Evolutionary conservation across 2,329 filamentous ascomycete species (phyloP).

Genomic region (Huntiella savannae): DNA sequence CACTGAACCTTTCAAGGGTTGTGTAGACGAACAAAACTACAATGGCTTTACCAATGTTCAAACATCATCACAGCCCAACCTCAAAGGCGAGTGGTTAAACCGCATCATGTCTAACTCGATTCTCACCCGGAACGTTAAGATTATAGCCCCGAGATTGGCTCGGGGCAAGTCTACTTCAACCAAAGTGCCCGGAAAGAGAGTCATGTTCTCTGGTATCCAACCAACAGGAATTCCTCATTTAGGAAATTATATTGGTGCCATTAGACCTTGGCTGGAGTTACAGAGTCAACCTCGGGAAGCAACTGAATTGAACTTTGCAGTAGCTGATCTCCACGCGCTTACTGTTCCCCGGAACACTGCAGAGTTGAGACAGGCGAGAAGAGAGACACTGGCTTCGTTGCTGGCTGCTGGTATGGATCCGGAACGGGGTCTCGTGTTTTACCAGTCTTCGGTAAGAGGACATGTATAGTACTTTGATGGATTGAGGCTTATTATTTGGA

Average conservation of each 20-base stretch:
- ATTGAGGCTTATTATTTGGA: not conserved
- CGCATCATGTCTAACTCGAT: too few species aligned
- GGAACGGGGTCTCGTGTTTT: conserved; percentile 58
- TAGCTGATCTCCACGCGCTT: conserved; percentile 89
- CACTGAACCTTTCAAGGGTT: too few species aligned
- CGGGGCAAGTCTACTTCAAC: not conserved
- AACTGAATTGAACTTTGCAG: conserved; percentile 57
- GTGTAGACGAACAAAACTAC: too few species aligned
- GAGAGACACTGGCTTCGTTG: conserved; percentile 59
- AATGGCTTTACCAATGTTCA: too few species aligned
- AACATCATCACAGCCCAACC: too few species aligned
- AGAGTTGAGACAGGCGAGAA: conserved; percentile 43
- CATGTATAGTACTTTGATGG: not conserved
- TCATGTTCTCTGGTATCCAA: conserved; percentile 91
- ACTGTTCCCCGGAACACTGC: conserved; percentile 52
- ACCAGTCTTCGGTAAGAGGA: conserved; percentile 48
- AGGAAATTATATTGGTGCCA: conserved; percentile 84
- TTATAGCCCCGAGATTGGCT: too few species aligned
- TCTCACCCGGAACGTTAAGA: too few species aligned
- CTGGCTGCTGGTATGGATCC: conserved; percentile 72
- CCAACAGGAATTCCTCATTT: conserved; percentile 87
- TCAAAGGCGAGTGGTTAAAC: too few species aligned
- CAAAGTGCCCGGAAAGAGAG: conserved; percentile 16
- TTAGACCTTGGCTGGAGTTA: conserved; percentile 68
- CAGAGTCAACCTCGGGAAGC: conserved; percentile 42